Conservation (phyloP, 2,329 filamentous ascomycete genomes). For the Aureobasidium leucospermi region DNA sequence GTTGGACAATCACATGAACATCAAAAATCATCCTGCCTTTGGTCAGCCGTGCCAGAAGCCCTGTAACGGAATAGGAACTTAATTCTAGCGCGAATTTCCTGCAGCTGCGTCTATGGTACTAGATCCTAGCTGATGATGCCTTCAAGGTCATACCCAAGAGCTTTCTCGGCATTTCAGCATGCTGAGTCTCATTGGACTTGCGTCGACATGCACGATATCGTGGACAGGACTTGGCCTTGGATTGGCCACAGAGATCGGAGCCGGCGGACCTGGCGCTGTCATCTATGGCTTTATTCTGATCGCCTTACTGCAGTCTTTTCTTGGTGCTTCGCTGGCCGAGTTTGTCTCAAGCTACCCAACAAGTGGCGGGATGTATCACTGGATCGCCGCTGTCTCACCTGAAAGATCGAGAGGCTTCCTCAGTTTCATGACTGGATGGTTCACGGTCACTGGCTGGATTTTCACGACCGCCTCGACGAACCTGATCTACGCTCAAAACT, state of each 20-base stretch:
- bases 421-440: slow-evolving; percentile 16
- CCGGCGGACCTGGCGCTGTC: slow-evolving; percentile 16
- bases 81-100: too few relatives aligned
- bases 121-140: neutral
- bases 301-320: slow-evolving; percentile 16
- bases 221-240: slow-evolving; percentile 17
- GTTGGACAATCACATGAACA: too few relatives aligned
- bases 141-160: slow-evolving; percentile 5
- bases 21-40: too few relatives aligned
- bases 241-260: slow-evolving; percentile 14
- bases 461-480: slow-evolving; percentile 17
- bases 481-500: slow-evolving; percentile 16
- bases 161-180: slow-evolving; percentile 4
- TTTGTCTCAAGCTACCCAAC: slow-evolving; percentile 17
- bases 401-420: slow-evolving; percentile 15
- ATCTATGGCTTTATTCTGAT: slow-evolving; percentile 18
- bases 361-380: slow-evolving; percentile 18
- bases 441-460: slow-evolving; percentile 15
- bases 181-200: slow-evolving; percentile 9
- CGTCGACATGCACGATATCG: slow-evolving; percentile 16
- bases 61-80: too few relatives aligned
- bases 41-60: too few relatives aligned
- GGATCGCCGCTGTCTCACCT: slow-evolving; percentile 16
- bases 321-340: slow-evolving; percentile 17
- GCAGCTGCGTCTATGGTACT: too few relatives aligned